These are phyloP conservation scores for Hemileccinum impolitum DNA, from an alignment of 768 basidiomycete genomes.

Conservation along the genomic window DNA sequence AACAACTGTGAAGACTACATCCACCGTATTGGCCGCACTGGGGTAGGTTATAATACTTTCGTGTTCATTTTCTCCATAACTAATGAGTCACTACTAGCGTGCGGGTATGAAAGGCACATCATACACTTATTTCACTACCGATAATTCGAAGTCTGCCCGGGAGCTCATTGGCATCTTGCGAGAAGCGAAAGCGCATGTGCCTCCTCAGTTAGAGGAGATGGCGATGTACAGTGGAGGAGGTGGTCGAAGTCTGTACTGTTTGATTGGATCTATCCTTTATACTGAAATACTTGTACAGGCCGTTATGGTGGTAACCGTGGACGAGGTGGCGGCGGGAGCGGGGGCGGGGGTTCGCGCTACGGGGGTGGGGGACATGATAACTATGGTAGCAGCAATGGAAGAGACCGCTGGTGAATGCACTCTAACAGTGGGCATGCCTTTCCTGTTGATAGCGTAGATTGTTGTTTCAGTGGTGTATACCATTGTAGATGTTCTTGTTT, in stretches of 20 bases:
- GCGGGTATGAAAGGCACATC: slow-evolving; percentile 90
- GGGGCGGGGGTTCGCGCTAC: slow-evolving; percentile 20
- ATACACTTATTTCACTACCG: slow-evolving; percentile 96
- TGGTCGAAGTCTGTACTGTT: slow-evolving; percentile 53
- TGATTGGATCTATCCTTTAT: background rate
- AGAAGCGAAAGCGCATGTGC: slow-evolving; percentile 83
- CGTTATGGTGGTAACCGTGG: slow-evolving; percentile 52
- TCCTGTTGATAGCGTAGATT: slow-evolving; percentile 20
- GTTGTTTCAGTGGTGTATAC: slow-evolving; percentile 21
- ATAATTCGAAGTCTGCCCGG: slow-evolving; percentile 91
- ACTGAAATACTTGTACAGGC: slow-evolving; percentile 37
- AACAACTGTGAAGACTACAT: slow-evolving; percentile 99
- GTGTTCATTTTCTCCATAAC: background rate
- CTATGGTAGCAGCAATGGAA: slow-evolving; percentile 21
- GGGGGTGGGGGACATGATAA: slow-evolving; percentile 25
- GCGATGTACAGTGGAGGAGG: slow-evolving; percentile 79
- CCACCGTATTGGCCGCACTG: slow-evolving; percentile 97
- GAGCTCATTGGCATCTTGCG: slow-evolving; percentile 84
- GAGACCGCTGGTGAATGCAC: slow-evolving; percentile 27
- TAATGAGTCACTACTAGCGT: slow-evolving; percentile 48
- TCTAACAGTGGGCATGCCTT: background rate
- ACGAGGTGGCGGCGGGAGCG: too few species aligned
- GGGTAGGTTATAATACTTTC: slow-evolving; percentile 48
- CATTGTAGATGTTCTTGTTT: slow-evolving; percentile 19
- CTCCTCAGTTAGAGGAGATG: slow-evolving; percentile 93